Conservation (phyloP, 345 rosid genomes). For the Eucalyptus erythrocorys region DNA sequence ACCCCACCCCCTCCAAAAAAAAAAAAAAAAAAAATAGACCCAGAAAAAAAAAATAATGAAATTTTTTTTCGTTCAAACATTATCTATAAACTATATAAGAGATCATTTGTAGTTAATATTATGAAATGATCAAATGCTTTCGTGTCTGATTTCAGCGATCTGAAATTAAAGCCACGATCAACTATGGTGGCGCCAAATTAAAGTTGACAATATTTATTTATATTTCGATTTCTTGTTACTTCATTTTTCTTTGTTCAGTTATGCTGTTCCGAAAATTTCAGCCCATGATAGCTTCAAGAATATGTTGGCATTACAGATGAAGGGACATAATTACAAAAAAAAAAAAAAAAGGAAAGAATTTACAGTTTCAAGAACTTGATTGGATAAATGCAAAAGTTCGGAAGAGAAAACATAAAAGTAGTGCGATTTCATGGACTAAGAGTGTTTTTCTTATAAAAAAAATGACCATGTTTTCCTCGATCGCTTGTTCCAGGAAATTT, state of each 20-base stretch:
- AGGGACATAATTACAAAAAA: not conserved
- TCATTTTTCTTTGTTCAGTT: not conserved
- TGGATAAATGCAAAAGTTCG: not conserved
- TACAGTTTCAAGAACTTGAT: not conserved
- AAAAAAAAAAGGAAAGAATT: rapidly evolving
- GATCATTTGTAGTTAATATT: not conserved
- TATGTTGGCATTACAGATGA: not conserved
- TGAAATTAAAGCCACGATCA: not conserved
- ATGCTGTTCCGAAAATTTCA: not conserved
- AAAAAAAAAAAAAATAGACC: no score
- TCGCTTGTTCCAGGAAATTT: not conserved
- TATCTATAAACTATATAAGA: not conserved
- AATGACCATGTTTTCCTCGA: not conserved
- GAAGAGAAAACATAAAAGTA: not conserved
- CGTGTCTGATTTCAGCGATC: not conserved
- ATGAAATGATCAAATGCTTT: not conserved
- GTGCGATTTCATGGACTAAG: not conserved
- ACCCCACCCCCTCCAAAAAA: no score
- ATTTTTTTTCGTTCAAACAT: no score
- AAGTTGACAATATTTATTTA: not conserved
- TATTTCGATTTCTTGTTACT: not conserved
- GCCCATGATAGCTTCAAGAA: not conserved
- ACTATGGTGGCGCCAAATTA: not conserved
- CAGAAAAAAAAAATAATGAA: no score
- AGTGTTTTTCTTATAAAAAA: not conserved